Evolutionary conservation across 805 yeast genomes (phyloP).

Genomic region (Saccharomycopsis sp.): DNA sequence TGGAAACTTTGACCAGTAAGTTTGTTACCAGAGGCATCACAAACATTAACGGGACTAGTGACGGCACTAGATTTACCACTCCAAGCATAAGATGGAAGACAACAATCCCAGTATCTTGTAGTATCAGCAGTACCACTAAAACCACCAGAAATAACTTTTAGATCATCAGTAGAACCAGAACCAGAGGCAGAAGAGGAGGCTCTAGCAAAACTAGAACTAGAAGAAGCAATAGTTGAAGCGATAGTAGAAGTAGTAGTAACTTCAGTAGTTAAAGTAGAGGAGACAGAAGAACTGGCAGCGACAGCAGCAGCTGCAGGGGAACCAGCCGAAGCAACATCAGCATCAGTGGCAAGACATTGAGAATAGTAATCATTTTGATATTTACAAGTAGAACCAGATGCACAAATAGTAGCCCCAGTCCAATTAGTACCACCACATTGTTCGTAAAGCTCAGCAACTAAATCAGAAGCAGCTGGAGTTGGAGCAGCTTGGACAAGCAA

Average conservation of each 20-base stretch:
- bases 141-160: conserved; percentile 1
- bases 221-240: not conserved
- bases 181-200: not conserved
- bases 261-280: not conserved
- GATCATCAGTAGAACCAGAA: not conserved
- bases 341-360: not conserved
- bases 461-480: too few relatives aligned
- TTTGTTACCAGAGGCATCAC: conserved; percentile 12
- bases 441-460: too few relatives aligned
- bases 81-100: conserved; percentile 15
- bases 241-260: not conserved
- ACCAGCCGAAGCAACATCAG: not conserved
- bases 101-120: conserved; percentile 14
- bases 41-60: conserved; percentile 5
- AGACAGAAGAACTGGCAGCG: not conserved
- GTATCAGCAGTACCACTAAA: conserved; percentile 8
- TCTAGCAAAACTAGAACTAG: not conserved
- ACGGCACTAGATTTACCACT: conserved; percentile 4
- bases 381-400: not conserved
- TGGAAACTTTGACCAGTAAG: not conserved
- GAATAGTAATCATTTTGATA: not conserved
- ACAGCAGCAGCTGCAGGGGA: not conserved
- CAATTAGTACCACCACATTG: not conserved
- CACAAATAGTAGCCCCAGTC: not conserved
- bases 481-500: too few relatives aligned